These are phyloP conservation scores for Polytrichum commune DNA, from an alignment of 225 moss, liverwort and hornwort genomes.

Conservation along the genomic window DNA sequence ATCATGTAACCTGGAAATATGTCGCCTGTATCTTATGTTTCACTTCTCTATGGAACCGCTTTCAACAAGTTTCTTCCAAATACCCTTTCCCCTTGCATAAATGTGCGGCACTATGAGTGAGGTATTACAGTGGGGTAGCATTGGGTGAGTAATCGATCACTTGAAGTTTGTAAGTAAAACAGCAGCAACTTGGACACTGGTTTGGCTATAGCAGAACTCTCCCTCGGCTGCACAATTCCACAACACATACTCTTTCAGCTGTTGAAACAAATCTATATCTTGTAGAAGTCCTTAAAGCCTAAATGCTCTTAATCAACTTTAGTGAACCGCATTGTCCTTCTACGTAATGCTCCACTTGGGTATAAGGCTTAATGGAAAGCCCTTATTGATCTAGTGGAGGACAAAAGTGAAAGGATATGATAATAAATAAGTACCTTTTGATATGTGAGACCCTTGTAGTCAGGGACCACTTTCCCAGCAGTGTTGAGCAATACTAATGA, in stretches of 20 bases:
- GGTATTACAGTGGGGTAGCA: constrained; percentile 80
- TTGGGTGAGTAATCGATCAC: constrained; percentile 75
- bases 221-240: constrained; percentile 56
- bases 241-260: too few relatives aligned
- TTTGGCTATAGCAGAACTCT: constrained; percentile 67
- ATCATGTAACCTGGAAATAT: neutral
- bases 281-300: too few relatives aligned
- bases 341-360: too few relatives aligned
- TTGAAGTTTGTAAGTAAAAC: constrained; percentile 72
- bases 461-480: constrained; percentile 82
- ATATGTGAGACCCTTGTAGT: constrained; percentile 71
- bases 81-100: neutral
- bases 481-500: constrained; percentile 82
- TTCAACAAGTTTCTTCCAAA: too few relatives aligned
- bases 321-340: too few relatives aligned
- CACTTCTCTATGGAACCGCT: too few relatives aligned
- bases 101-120: neutral
- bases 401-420: too few relatives aligned
- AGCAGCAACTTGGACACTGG: constrained; percentile 71
- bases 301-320: too few relatives aligned
- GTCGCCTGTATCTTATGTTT: too few relatives aligned
- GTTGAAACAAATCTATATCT: too few relatives aligned
- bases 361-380: too few relatives aligned
- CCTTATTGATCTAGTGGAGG: too few relatives aligned
- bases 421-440: constrained; percentile 42